Evolutionary conservation across 2,329 filamentous ascomycete genomes (phyloP).

Genomic region (Rutstroemia sp.): DNA sequence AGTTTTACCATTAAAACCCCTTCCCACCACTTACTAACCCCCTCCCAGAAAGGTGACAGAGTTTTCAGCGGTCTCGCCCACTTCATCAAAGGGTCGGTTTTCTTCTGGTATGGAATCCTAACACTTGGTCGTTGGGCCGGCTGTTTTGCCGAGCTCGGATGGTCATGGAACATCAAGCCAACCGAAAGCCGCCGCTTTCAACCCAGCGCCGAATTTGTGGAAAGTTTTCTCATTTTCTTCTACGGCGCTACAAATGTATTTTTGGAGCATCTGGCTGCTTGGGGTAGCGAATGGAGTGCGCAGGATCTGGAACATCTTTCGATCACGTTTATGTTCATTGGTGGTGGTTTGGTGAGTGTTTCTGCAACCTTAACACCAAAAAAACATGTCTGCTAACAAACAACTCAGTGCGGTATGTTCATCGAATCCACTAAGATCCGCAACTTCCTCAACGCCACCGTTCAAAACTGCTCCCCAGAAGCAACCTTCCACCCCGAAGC

Average conservation of each 20-base stretch:
- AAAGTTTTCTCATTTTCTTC: constrained; percentile 82
- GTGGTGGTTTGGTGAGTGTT: constrained; percentile 69
- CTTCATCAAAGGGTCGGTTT: constrained; percentile 90
- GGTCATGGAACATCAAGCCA: constrained; percentile 90
- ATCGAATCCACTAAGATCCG: constrained; percentile 69
- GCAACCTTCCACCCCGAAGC: constrained; percentile 36
- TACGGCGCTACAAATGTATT: constrained; percentile 90
- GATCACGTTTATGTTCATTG: constrained; percentile 89
- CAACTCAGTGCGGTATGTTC: constrained; percentile 68
- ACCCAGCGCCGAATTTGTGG: constrained; percentile 79
- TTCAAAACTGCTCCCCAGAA: constrained; percentile 11
- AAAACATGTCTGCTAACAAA: background rate
- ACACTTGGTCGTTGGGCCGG: constrained; percentile 87
- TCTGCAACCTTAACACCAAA: constrained; percentile 7
- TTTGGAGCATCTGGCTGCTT: constrained; percentile 75
- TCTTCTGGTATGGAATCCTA: constrained; percentile 86
- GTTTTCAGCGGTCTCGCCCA: constrained; percentile 83
- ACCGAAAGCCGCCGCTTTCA: constrained; percentile 37
- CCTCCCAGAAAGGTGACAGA: constrained; percentile 50
- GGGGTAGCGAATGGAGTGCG: constrained; percentile 64
- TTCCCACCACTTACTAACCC: constrained; percentile 8
- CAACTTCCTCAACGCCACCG: constrained; percentile 51
- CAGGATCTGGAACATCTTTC: constrained; percentile 87
- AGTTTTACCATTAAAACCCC: constrained; percentile 32
- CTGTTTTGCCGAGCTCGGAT: constrained; percentile 82